A percentile compares a stretch with the other conserved stretches of the same genome.
Conservation (phyloP, 192 early-diverging fungal species). For the Umbelopsis isabellina region DNA sequence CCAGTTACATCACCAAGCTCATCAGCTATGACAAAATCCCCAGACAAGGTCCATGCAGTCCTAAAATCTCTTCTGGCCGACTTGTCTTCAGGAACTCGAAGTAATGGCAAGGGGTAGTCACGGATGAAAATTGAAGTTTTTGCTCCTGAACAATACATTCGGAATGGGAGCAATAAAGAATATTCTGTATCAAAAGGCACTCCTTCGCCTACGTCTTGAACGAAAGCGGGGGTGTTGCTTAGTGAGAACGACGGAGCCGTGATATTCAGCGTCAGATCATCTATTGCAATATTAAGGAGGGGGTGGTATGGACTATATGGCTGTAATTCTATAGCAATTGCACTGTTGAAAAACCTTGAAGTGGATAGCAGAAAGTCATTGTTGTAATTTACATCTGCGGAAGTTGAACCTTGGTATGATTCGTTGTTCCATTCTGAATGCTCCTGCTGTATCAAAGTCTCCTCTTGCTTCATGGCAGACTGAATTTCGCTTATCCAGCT, state of each 20-base stretch:
- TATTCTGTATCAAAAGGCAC: constrained; percentile 39
- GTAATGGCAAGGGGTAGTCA: constrained; percentile 44
- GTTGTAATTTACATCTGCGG: not conserved
- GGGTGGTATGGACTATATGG: constrained; percentile 22
- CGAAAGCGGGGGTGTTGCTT: constrained; percentile 26
- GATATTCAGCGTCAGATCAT: constrained; percentile 16
- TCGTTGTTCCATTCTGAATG: not conserved
- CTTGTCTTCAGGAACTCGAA: constrained; percentile 30
- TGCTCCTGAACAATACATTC: constrained; percentile 30
- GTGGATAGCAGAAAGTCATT: not conserved
- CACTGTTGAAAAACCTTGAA: not conserved
- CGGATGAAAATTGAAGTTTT: constrained; percentile 36
- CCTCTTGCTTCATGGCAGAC: not conserved
- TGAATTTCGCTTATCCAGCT: constrained; percentile 35
- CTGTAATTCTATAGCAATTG: not conserved
- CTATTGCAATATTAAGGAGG: constrained; percentile 26
- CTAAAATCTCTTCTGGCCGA: not conserved
- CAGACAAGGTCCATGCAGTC: constrained; percentile 31
- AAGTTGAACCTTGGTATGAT: not conserved
- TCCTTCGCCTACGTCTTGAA: constrained; percentile 36
- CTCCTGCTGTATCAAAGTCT: not conserved
- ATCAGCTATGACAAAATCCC: constrained; percentile 41
- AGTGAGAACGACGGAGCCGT: constrained; percentile 20
- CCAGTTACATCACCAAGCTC: constrained; percentile 34
- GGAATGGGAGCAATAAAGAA: constrained; percentile 38